phyloP scores from a whole-genome alignment of 2,329 filamentous ascomycete genomes.

The Pseudogymnoascus verrucosus region DNA sequence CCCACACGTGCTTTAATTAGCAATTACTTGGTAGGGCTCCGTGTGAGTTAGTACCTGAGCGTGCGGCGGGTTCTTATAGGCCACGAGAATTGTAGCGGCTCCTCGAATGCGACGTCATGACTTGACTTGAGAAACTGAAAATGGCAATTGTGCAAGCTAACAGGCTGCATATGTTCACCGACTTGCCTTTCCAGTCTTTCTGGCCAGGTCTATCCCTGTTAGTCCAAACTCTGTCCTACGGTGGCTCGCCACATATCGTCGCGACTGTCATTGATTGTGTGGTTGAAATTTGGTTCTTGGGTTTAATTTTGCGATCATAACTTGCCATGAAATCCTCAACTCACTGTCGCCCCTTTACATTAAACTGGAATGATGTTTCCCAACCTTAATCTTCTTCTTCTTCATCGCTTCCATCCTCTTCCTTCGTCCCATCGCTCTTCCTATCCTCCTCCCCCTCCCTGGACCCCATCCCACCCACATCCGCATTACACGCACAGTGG shows the following conservation, averaged over 20 bases:
- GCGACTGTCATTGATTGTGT: background rate
- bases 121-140: background rate
- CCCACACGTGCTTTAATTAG: background rate
- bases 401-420: background rate
- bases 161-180: background rate
- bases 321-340: background rate
- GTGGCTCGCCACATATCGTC: background rate
- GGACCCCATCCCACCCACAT: slow-evolving; percentile 8
- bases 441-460: background rate
- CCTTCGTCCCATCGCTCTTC: background rate
- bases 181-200: background rate
- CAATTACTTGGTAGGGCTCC: background rate
- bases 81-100: background rate
- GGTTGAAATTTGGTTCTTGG: background rate
- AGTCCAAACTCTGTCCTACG: background rate
- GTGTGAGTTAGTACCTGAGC: background rate
- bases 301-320: background rate
- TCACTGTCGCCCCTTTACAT: background rate
- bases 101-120: background rate
- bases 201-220: background rate
- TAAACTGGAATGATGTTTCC: background rate
- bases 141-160: background rate
- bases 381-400: background rate
- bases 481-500: slow-evolving; percentile 46
- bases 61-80: background rate